Conservation (phyloP, 2,329 filamentous ascomycete species). For the Metarhizium guizhouense region DNA sequence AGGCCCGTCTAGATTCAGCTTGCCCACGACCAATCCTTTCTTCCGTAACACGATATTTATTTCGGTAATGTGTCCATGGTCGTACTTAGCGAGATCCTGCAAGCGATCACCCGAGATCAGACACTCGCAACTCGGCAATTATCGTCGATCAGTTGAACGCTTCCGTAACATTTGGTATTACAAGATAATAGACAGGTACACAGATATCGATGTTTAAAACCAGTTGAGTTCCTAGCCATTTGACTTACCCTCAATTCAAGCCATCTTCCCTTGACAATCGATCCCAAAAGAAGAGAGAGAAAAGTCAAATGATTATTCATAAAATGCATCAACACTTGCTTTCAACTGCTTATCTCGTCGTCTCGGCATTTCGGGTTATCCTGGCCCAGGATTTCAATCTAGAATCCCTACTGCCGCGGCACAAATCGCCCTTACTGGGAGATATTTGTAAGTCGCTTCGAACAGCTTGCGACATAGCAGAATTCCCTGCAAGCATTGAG, state of each 20-base stretch:
- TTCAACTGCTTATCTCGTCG: background rate
- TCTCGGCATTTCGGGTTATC: background rate
- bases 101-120: background rate
- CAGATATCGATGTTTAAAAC: background rate
- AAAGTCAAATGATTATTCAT: background rate
- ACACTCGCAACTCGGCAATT: background rate
- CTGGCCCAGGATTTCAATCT: background rate
- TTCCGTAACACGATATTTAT: background rate
- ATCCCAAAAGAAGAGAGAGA: background rate
- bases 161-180: background rate
- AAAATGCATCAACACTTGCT: background rate
- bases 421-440: slow-evolving; percentile 4
- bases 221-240: background rate
- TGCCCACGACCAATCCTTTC: too few relatives aligned
- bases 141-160: background rate
- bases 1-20: background rate
- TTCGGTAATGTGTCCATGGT: background rate
- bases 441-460: slow-evolving; percentile 6
- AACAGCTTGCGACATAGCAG: slow-evolving; percentile 2
- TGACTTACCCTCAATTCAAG: background rate
- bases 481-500: slow-evolving; percentile 4
- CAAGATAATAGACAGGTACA: background rate
- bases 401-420: background rate
- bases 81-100: background rate
- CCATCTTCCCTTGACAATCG: background rate